Evolutionary conservation across 2,329 filamentous ascomycete species (phyloP).

Genomic region (Plenodomus tracheiphilus): DNA sequence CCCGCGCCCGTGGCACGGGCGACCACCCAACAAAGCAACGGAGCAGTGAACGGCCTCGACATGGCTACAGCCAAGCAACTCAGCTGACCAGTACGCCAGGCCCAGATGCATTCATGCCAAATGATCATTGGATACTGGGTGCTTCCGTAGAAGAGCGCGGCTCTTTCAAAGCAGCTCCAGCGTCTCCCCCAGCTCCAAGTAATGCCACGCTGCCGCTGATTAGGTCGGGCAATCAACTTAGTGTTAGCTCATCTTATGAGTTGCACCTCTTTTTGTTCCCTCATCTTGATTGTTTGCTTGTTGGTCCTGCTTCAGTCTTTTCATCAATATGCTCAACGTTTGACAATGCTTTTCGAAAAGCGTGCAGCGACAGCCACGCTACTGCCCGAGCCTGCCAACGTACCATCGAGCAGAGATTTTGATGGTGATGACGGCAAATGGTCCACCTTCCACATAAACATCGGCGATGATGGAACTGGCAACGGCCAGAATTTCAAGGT

Average conservation of each 20-base stretch:
- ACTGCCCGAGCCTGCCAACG: not conserved
- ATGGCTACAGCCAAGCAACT: not conserved
- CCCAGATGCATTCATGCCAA: constrained; percentile 12
- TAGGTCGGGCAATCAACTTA: constrained; percentile 12
- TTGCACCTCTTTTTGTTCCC: constrained; percentile 12
- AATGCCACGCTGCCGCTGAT: constrained; percentile 21
- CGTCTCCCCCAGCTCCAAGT: constrained; percentile 18
- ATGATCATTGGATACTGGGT: constrained; percentile 14
- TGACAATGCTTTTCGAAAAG: constrained; percentile 27
- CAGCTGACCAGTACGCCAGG: not conserved
- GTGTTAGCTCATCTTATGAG: constrained; percentile 18
- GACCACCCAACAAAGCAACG: not conserved
- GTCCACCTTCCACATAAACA: constrained; percentile 47
- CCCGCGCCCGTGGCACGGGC: constrained; percentile 29
- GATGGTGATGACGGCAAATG: constrained; percentile 49
- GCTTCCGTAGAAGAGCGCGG: constrained; percentile 8
- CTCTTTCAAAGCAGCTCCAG: constrained; percentile 6
- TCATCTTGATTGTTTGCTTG: constrained; percentile 3
- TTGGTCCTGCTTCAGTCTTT: not conserved
- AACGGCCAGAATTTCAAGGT: constrained; percentile 43
- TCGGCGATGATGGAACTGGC: constrained; percentile 33
- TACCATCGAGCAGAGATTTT: constrained; percentile 21
- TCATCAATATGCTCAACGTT: constrained; percentile 9
- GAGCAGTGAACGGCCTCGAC: not conserved
- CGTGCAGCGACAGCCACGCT: constrained; percentile 22